phyloP scores from a whole-genome alignment of 768 basidiomycete genomes.

The Russula lepida region DNA sequence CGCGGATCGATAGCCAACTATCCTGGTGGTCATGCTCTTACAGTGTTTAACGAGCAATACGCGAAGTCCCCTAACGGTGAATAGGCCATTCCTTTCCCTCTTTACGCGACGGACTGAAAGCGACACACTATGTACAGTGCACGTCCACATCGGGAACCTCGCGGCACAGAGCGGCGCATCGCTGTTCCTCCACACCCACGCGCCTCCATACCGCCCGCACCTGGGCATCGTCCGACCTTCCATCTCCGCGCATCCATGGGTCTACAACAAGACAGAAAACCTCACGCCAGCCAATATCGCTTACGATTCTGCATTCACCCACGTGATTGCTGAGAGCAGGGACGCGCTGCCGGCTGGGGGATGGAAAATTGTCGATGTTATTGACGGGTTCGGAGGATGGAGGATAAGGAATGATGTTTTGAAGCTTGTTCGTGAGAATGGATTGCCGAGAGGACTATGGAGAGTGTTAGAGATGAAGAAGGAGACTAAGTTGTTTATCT shows the following conservation, averaged over 20 bases:
- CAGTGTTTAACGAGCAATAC: constrained; percentile 48
- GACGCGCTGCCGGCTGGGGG: constrained; percentile 21
- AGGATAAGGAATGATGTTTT: constrained; percentile 25
- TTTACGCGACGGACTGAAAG: not conserved
- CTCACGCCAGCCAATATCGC: constrained; percentile 38
- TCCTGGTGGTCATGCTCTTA: constrained; percentile 76
- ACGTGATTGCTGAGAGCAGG: constrained; percentile 49
- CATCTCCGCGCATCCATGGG: constrained; percentile 35
- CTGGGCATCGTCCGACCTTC: constrained; percentile 15
- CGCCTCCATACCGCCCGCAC: constrained; percentile 41
- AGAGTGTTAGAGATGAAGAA: constrained; percentile 33
- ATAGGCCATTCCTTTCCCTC: not conserved
- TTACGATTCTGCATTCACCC: constrained; percentile 40
- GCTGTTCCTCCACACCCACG: constrained; percentile 68
- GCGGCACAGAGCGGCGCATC: constrained; percentile 88
- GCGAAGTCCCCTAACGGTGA: constrained; percentile 29
- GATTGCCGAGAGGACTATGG: constrained; percentile 13
- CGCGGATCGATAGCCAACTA: constrained; percentile 69
- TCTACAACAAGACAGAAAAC: constrained; percentile 78
- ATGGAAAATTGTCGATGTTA: constrained; percentile 39
- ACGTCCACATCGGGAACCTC: constrained; percentile 77
- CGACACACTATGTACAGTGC: constrained; percentile 31
- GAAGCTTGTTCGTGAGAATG: constrained; percentile 23
- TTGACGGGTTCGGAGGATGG: constrained; percentile 42
- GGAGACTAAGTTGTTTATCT: constrained; percentile 41